Evolutionary conservation across 352 stramenopile genomes (phyloP).

Genomic region (Globisporangium splendens): DNA sequence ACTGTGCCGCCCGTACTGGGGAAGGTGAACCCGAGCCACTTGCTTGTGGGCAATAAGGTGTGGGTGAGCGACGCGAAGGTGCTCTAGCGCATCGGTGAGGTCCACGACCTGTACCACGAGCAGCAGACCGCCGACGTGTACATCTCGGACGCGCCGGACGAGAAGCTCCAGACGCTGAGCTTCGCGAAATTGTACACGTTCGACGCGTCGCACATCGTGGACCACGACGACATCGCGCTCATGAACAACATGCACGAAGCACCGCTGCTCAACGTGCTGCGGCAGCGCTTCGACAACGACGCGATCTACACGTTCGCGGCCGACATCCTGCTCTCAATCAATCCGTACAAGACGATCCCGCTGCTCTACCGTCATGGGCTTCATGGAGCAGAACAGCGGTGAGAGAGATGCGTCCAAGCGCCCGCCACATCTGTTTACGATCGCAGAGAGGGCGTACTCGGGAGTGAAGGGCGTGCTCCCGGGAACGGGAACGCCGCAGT

Average conservation of each 20-base stretch:
- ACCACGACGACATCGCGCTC: conserved; percentile 80
- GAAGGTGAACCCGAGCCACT: conserved; percentile 42
- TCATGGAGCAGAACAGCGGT: conserved; percentile 50
- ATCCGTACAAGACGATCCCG: conserved; percentile 86
- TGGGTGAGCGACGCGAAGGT: conserved; percentile 75
- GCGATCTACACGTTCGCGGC: conserved; percentile 87
- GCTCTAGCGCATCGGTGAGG: conserved; percentile 77
- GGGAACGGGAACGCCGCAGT: conserved; percentile 74
- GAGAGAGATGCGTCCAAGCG: conserved; percentile 22
- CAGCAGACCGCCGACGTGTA: conserved; percentile 54
- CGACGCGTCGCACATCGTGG: conserved; percentile 79
- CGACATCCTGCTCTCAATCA: conserved; percentile 82
- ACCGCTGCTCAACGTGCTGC: conserved; percentile 72
- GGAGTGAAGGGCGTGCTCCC: conserved; percentile 62
- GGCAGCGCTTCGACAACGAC: conserved; percentile 74
- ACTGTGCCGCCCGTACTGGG: conserved; percentile 26
- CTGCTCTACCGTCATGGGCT: conserved; percentile 71
- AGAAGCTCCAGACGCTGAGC: conserved; percentile 50
- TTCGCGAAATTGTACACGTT: conserved; percentile 69
- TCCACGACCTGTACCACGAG: conserved; percentile 45
- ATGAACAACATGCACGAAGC: conserved; percentile 92
- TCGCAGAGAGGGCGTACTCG: conserved; percentile 73
- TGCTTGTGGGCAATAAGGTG: conserved; percentile 57
- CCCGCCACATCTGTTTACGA: conserved; percentile 76
- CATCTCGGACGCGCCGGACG: conserved; percentile 52